A percentile compares a stretch with the other conserved stretches of the same genome.
Evolutionary conservation across 106 monocot species (phyloP).

Genomic region (Apostasia shenzhenica): DNA sequence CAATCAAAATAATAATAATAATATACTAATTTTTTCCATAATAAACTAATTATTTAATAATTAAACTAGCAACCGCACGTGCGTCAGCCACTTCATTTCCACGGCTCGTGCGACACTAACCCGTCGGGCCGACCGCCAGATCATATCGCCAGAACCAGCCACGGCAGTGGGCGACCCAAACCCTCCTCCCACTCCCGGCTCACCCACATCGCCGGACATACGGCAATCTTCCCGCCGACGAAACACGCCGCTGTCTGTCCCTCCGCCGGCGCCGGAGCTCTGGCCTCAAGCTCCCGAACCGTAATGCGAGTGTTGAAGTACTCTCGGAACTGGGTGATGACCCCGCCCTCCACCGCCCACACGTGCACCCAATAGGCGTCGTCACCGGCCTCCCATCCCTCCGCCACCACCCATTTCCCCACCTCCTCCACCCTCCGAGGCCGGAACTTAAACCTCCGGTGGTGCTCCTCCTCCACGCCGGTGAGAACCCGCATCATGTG

Average conservation of each 20-base stretch:
- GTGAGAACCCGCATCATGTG: slow-evolving; percentile 42
- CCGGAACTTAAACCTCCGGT: slow-evolving; percentile 15
- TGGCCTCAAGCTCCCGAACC: slow-evolving; percentile 17
- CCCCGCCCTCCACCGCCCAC: slow-evolving; percentile 29
- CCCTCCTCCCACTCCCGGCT: slow-evolving; percentile 1
- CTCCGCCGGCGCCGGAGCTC: background rate
- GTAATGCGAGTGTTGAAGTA: slow-evolving; percentile 42
- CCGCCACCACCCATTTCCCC: slow-evolving; percentile 40
- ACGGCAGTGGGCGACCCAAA: slow-evolving; percentile 15
- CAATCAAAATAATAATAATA: too few species aligned
- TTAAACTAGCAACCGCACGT: too few species aligned
- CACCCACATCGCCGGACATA: slow-evolving; percentile 16
- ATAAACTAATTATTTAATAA: too few species aligned
- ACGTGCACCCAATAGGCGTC: slow-evolving; percentile 46
- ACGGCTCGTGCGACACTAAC: too few species aligned
- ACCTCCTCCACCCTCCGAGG: slow-evolving; percentile 23
- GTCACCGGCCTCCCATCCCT: slow-evolving; percentile 27
- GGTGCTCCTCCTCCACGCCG: slow-evolving; percentile 9
- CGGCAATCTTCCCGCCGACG: background rate
- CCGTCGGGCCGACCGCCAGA: background rate
- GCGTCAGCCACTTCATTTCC: too few species aligned
- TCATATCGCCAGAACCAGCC: slow-evolving; percentile 29
- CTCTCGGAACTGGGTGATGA: slow-evolving; percentile 39
- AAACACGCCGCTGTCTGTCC: background rate
- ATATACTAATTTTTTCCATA: too few species aligned